Conservation (phyloP, 768 basidiomycete genomes). For the Gymnopilus junonius region DNA sequence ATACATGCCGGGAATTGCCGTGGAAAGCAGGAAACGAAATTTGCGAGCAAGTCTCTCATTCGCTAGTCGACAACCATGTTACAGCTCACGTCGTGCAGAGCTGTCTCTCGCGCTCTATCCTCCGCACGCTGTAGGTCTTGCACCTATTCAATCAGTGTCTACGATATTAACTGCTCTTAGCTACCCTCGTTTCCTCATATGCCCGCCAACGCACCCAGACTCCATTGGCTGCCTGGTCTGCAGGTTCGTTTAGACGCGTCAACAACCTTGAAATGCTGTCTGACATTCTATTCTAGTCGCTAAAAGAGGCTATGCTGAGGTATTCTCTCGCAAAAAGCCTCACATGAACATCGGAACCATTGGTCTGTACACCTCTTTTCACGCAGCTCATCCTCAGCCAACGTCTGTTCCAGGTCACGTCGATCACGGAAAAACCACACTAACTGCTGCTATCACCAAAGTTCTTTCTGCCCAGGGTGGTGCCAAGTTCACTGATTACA, state of each 20-base stretch:
- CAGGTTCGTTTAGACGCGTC: conserved; percentile 31
- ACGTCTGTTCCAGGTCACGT: conserved; percentile 69
- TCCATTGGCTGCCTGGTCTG: conserved; percentile 30
- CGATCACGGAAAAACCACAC: conserved; percentile 97
- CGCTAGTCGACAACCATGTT: conserved; percentile 43
- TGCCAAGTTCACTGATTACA: conserved; percentile 93
- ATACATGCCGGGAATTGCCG: conserved; percentile 28
- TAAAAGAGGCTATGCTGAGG: conserved; percentile 79
- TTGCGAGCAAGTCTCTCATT: conserved; percentile 24
- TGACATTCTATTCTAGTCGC: conserved; percentile 38
- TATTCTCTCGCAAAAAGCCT: conserved; percentile 77
- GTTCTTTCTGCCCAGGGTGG: conserved; percentile 80
- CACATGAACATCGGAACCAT: conserved; percentile 98
- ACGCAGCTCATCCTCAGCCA: conserved; percentile 1
- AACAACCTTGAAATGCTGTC: not conserved
- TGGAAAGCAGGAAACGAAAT: conserved; percentile 25
- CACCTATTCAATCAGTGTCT: not conserved
- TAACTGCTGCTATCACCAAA: conserved; percentile 96
- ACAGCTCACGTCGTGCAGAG: conserved; percentile 54
- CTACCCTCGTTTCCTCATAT: conserved; percentile 39
- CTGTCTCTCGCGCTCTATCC: conserved; percentile 50
- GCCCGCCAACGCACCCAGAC: conserved; percentile 36
- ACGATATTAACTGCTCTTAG: conserved; percentile 23
- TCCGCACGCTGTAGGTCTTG: conserved; percentile 46
- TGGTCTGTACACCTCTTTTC: conserved; percentile 48